phyloP scores from a whole-genome alignment of 176 grass and related monocot species.

The Phoenix roebelenii region DNA sequence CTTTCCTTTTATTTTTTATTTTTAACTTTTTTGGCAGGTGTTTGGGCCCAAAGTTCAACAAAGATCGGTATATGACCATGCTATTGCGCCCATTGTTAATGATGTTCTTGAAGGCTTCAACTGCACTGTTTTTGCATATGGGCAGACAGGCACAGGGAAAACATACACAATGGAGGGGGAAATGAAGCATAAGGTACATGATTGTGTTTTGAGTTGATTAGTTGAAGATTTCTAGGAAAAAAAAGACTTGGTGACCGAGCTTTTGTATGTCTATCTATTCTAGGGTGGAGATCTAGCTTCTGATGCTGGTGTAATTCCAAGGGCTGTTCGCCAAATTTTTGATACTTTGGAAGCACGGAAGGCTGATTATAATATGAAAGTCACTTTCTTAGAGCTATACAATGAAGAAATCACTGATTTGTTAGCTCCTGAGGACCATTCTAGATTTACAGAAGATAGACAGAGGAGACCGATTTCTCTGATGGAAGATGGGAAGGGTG shows the following conservation, averaged over 20 bases:
- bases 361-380: conserved; percentile 69
- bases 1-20: not conserved
- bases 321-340: conserved; percentile 72
- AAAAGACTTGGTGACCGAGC: not conserved
- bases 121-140: conserved; percentile 86
- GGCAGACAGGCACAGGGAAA: conserved; percentile 86
- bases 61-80: conserved; percentile 50
- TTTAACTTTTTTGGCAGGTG: conserved; percentile 29
- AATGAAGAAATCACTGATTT: conserved; percentile 86
- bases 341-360: conserved; percentile 49
- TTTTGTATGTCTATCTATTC: conserved; percentile 1
- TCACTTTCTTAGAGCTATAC: conserved; percentile 81
- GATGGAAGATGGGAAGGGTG: conserved; percentile 87
- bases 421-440: conserved; percentile 57
- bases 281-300: conserved; percentile 41
- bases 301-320: conserved; percentile 80
- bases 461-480: conserved; percentile 54
- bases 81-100: conserved; percentile 49
- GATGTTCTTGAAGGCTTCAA: conserved; percentile 89
- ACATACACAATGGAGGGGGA: conserved; percentile 92
- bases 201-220: conserved; percentile 5
- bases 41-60: conserved; percentile 79
- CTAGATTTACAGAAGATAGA: conserved; percentile 49
- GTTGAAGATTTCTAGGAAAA: not conserved
- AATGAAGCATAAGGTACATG: conserved; percentile 53